Evolutionary conservation across 2,329 filamentous ascomycete genomes (phyloP).

Genomic region (Stagonosporopsis cucurbitacearum): DNA sequence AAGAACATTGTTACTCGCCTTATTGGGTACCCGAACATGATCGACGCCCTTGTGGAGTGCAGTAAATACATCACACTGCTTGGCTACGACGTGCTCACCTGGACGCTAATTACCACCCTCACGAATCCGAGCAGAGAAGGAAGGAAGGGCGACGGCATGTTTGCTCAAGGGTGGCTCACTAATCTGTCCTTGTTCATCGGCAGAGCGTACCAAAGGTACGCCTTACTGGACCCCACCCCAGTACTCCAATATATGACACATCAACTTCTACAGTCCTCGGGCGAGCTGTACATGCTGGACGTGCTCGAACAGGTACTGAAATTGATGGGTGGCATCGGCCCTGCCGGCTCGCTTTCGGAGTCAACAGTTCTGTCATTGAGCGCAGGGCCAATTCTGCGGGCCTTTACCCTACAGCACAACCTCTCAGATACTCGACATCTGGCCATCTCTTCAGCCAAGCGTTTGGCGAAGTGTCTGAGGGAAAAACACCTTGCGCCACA

Average conservation of each 20-base stretch:
- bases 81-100: conserved; percentile 91
- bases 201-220: conserved; percentile 85
- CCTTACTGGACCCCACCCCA: conserved; percentile 80
- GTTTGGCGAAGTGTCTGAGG: conserved; percentile 79
- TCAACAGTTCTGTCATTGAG: conserved; percentile 86
- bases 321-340: conserved; percentile 92
- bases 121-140: conserved; percentile 64
- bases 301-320: conserved; percentile 89
- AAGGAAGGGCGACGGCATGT: conserved; percentile 69
- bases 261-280: conserved; percentile 73
- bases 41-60: conserved; percentile 92
- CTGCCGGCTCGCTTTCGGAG: conserved; percentile 87
- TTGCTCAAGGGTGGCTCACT: conserved; percentile 91
- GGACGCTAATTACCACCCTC: conserved; percentile 81
- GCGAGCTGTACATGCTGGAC: conserved; percentile 89
- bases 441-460: conserved; percentile 74
- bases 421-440: conserved; percentile 83
- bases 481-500: conserved; percentile 80
- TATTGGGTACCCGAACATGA: conserved; percentile 92
- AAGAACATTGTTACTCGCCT: conserved; percentile 87
- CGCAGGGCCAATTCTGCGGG: conserved; percentile 79
- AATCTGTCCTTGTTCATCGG: conserved; percentile 90
- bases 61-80: conserved; percentile 91
- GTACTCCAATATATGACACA: conserved; percentile 89
- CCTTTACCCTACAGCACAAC: conserved; percentile 76